phyloP scores from a whole-genome alignment of 1,139 yeast species.

The Geotrichum candidum region DNA sequence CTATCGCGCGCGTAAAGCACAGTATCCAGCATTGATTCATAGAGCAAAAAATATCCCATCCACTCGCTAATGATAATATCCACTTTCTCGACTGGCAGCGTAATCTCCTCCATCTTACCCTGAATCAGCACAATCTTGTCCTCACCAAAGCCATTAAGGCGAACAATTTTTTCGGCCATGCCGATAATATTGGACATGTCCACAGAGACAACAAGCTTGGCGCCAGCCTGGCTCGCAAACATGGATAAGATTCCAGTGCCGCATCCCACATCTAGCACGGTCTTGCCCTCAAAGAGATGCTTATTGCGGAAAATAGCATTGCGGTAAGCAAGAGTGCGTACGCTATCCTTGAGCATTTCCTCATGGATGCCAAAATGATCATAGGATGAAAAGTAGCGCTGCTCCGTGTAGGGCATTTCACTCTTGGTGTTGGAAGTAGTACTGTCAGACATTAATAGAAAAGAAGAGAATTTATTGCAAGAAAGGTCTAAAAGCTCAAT shows the following conservation, averaged over 20 bases:
- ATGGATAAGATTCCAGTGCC: conserved; percentile 96
- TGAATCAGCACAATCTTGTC: conserved; percentile 84
- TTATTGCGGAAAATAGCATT: conserved; percentile 90
- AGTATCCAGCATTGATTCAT: conserved; percentile 97
- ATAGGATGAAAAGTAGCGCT: conserved; percentile 90
- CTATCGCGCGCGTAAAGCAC: conserved; percentile 91
- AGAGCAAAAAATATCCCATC: conserved; percentile 97
- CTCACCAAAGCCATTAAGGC: conserved; percentile 69
- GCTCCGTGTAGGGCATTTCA: conserved; percentile 47
- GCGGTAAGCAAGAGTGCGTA: conserved; percentile 87
- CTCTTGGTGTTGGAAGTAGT: conserved; percentile 3
- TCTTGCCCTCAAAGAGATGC: conserved; percentile 81
- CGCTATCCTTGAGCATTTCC: conserved; percentile 95
- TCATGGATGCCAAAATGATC: conserved; percentile 98
- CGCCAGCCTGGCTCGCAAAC: conserved; percentile 98
- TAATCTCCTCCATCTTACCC: conserved; percentile 93
- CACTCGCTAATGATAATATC: conserved; percentile 96
- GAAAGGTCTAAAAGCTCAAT: not conserved
- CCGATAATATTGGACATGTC: conserved; percentile 96
- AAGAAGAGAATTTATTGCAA: too few species aligned
- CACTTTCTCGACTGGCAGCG: conserved; percentile 67
- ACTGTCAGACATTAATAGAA: not conserved
- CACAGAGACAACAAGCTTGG: conserved; percentile 92
- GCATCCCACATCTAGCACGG: conserved; percentile 97
- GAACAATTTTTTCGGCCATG: conserved; percentile 83